Evolutionary conservation across 345 rosid genomes (phyloP).

Genomic region (Noccaea caerulescens): DNA sequence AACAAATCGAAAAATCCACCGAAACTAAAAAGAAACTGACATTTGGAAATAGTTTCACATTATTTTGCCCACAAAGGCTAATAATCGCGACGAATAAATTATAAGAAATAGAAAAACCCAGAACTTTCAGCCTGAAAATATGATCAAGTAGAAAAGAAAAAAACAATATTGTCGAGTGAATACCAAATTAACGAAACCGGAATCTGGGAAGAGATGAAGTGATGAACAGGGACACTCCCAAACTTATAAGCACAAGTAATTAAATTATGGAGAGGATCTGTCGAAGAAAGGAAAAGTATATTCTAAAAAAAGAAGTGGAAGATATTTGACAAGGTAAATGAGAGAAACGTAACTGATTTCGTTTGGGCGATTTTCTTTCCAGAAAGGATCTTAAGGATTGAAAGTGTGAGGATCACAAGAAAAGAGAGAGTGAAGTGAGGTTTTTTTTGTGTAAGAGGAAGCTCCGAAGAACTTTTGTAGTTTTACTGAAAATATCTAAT

Average conservation of each 20-base stretch:
- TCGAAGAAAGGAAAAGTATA: conserved; percentile 27
- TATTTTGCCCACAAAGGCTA: no score
- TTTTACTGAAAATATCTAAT: conserved; percentile 32
- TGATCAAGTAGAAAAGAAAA: no score
- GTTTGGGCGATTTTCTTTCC: neutral
- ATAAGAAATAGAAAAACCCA: no score
- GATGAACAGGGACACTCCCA: neutral
- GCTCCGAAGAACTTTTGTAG: conserved; percentile 20
- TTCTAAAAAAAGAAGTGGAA: neutral
- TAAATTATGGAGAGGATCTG: conserved; percentile 29
- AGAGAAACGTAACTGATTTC: conserved; percentile 26
- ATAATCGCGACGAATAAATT: no score
- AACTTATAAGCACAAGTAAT: conserved; percentile 9
- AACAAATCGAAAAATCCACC: neutral
- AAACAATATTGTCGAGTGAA: neutral
- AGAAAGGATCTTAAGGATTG: conserved; percentile 25
- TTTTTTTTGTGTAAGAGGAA: conserved; percentile 4
- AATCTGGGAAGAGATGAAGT: conserved; percentile 9
- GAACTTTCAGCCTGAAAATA: no score
- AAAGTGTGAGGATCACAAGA: conserved; percentile 40
- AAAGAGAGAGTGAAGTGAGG: conserved; percentile 30
- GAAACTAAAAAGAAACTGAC: no score
- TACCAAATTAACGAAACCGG: conserved; percentile 10
- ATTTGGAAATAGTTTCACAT: neutral
- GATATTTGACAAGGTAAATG: conserved; percentile 28